These are phyloP conservation scores for Aureobasidium musti DNA, from an alignment of 2,329 filamentous ascomycete genomes.

Conservation along the genomic window DNA sequence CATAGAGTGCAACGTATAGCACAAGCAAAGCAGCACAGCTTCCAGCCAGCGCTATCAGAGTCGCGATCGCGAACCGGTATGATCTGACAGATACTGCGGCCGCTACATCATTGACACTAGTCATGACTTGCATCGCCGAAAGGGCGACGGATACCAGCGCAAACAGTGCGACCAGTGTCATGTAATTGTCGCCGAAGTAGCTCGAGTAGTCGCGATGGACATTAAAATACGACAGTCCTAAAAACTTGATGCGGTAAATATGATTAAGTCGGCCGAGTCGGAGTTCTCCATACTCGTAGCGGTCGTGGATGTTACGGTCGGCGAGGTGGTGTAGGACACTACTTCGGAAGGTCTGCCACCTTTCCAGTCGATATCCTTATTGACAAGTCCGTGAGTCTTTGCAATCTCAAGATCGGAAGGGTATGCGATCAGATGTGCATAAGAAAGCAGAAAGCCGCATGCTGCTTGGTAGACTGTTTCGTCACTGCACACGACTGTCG, in stretches of 20 bases:
- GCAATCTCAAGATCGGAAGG: not conserved
- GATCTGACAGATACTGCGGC: not conserved
- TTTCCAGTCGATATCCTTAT: not conserved
- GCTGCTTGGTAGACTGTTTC: not conserved
- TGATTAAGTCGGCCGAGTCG: constrained; percentile 30
- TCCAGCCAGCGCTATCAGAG: constrained; percentile 14
- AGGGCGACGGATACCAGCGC: constrained; percentile 28
- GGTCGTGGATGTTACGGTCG: not conserved
- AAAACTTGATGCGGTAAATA: constrained; percentile 27
- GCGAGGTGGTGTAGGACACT: not conserved
- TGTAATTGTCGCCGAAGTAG: constrained; percentile 30
- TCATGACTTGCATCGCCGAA: constrained; percentile 31
- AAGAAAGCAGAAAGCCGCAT: not conserved
- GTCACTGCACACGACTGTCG: not conserved
- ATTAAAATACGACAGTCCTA: constrained; percentile 15
- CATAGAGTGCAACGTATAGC: not conserved
- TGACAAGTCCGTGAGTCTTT: not conserved
- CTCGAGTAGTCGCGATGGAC: constrained; percentile 27
- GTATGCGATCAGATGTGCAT: not conserved
- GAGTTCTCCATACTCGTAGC: constrained; percentile 32
- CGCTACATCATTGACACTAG: constrained; percentile 4
- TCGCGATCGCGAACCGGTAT: constrained; percentile 28
- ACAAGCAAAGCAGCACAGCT: not conserved
- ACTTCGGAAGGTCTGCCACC: not conserved
- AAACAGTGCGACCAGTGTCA: constrained; percentile 26